Conservation (phyloP, 1,284 basidiomycete genomes). For the Cryptococcus amylolentus region DNA sequence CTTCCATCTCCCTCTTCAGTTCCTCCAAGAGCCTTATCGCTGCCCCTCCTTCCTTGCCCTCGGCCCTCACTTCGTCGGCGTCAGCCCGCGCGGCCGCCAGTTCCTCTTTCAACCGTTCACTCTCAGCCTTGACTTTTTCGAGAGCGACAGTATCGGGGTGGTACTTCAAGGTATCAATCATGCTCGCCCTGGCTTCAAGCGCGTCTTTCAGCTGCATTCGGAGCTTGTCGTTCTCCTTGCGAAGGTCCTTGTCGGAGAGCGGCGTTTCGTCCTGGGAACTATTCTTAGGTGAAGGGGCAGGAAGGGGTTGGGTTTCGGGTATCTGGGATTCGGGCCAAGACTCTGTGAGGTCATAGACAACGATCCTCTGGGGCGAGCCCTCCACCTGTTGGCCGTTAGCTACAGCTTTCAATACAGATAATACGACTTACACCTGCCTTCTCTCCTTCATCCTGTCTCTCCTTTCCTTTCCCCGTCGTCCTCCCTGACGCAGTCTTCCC, state of each 20-base stretch:
- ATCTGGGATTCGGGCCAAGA: too few relatives aligned
- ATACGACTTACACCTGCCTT: neutral
- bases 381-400: too few relatives aligned
- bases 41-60: slow-evolving; percentile 14
- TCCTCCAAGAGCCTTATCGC: neutral
- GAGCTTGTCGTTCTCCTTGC: neutral
- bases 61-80: slow-evolving; percentile 8
- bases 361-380: too few relatives aligned
- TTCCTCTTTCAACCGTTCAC: neutral
- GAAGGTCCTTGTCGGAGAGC: neutral
- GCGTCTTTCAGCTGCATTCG: neutral
- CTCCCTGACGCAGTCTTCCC: neutral
- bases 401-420: too few relatives aligned
- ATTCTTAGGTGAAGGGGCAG: too few relatives aligned
- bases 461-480: neutral
- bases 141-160: slow-evolving; percentile 3
- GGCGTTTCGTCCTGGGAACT: too few relatives aligned
- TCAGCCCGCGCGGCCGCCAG: neutral
- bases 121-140: neutral
- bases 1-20: neutral
- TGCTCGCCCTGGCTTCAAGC: neutral
- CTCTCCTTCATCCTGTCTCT: neutral
- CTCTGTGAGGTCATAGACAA: too few relatives aligned
- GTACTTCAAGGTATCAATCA: neutral
- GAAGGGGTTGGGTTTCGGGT: too few relatives aligned